These are phyloP conservation scores for Talaromyces trachyspermus DNA, from an alignment of 495 filamentous ascomycete species.

Conservation along the genomic window DNA sequence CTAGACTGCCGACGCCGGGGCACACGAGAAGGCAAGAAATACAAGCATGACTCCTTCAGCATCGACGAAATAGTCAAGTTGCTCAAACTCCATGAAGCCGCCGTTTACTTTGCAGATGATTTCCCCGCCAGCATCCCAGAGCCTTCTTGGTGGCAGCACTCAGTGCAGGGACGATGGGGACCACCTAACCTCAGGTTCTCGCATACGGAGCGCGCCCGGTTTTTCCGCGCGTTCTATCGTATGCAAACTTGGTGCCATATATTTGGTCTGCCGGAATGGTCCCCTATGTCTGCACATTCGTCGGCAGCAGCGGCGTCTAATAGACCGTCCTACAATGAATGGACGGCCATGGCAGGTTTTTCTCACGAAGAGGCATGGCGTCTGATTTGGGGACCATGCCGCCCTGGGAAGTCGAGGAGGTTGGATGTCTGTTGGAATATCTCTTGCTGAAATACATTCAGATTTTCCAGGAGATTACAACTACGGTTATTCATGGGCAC, in stretches of 20 bases:
- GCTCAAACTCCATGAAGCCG: conserved; percentile 1
- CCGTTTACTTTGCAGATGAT: neutral
- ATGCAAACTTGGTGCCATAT: conserved; percentile 4
- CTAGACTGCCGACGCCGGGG: conserved; percentile 1
- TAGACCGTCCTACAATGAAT: neutral
- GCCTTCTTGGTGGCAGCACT: neutral
- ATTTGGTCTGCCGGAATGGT: neutral
- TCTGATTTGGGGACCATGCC: conserved; percentile 1
- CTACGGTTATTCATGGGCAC: neutral
- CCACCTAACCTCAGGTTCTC: neutral
- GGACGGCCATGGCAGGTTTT: neutral
- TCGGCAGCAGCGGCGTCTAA: neutral
- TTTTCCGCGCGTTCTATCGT: conserved; percentile 1
- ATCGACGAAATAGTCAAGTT: neutral
- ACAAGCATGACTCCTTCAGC: neutral
- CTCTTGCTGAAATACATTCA: neutral
- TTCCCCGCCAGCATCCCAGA: neutral
- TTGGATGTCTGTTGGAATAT: neutral
- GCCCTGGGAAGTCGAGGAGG: conserved; percentile 2
- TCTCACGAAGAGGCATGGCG: neutral
- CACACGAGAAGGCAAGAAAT: neutral
- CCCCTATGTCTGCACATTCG: too few species aligned
- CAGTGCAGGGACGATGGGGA: neutral
- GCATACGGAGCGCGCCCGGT: neutral
- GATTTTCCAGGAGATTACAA: neutral